Evolutionary conservation across 2,329 filamentous ascomycete species (phyloP).

Genomic region (Arthrinium puccinioides): DNA sequence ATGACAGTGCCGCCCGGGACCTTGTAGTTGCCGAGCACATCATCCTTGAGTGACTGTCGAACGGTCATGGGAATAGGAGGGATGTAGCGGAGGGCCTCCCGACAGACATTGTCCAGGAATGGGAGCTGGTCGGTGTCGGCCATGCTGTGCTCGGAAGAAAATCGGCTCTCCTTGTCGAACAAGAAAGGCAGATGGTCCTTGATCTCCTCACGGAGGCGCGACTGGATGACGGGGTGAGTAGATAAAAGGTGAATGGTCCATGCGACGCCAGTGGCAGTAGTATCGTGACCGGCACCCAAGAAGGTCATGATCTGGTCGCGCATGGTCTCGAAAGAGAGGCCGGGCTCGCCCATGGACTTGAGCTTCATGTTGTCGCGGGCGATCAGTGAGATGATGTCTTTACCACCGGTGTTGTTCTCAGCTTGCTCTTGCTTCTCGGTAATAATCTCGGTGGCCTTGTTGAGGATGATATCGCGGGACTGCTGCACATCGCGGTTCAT

Average conservation of each 20-base stretch:
- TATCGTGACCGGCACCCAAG: conserved; percentile 34
- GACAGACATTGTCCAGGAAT: conserved; percentile 37
- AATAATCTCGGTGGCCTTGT: conserved; percentile 27
- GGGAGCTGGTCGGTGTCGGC: conserved; percentile 32
- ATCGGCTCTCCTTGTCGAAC: conserved; percentile 24
- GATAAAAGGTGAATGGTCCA: conserved; percentile 34
- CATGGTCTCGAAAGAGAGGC: conserved; percentile 28
- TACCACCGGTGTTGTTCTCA: conserved; percentile 20
- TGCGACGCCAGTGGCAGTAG: conserved; percentile 33
- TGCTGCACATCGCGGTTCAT: conserved; percentile 29
- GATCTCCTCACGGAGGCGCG: conserved; percentile 31
- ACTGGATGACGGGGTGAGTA: conserved; percentile 29
- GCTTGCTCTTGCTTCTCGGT: conserved; percentile 25
- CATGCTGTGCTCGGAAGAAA: conserved; percentile 19
- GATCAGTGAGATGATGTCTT: conserved; percentile 32
- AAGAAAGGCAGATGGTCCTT: conserved; percentile 27
- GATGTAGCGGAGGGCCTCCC: conserved; percentile 36
- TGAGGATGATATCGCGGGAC: conserved; percentile 25
- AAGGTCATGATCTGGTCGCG: conserved; percentile 32
- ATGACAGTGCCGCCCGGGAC: conserved; percentile 34
- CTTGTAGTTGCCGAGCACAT: conserved; percentile 29
- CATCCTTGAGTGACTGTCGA: conserved; percentile 30
- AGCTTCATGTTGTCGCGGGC: conserved; percentile 32
- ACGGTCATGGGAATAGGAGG: conserved; percentile 38
- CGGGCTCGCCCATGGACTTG: conserved; percentile 25